Evolutionary conservation across 345 rosid species (phyloP), one percentile per base, ranked within the genome.

Genomic region (Boechera divaricarpa): DNA sequence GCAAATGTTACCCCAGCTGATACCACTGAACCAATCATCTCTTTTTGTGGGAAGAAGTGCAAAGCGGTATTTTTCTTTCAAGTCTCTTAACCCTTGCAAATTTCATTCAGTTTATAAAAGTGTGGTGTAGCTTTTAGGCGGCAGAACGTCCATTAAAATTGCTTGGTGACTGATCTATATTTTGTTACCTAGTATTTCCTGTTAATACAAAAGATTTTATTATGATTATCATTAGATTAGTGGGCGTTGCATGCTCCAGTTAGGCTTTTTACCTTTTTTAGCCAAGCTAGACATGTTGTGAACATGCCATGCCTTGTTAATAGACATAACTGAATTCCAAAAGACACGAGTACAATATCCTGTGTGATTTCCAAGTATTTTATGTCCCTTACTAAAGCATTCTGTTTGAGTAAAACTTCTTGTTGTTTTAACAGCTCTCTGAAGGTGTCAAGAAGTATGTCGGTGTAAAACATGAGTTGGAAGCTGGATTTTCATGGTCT

Each of bases 401-500:
- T 63, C 32, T 52, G 41, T 18, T 39, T 35, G 53, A 51, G 12
- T 29, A 2, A 29, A 3, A 38, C 44, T 48, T 76, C 41, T 73
- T 57, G 24, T 69, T 33, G 15, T 48, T 79, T 54, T 68, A 67
- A 42, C 91, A 93, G 97, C 81, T 91, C 58, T 82, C 79, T 58
- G 88, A 85, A 76, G 85, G 82, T 73, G 71, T 91, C 26, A 89
- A 88, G 85, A 86, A 81, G 82, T 83, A 84, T 82, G 80, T 88
- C 33, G 92, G 94, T 76, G 89, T 88, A 61, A 91, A 86, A 82
- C 87, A 90, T 75, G 97, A 90, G 75, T 59, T 91, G 48, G 97
- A 88, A 83, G 90, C 77, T 24, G 98, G 97, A 38, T 88, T 84
- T 87, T 85, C 98, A 63, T 93, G 97, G 97, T 86, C 94, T 67